Conservation (phyloP, 108 stramenopile species). For the Pelagomonas calceolata region DNA sequence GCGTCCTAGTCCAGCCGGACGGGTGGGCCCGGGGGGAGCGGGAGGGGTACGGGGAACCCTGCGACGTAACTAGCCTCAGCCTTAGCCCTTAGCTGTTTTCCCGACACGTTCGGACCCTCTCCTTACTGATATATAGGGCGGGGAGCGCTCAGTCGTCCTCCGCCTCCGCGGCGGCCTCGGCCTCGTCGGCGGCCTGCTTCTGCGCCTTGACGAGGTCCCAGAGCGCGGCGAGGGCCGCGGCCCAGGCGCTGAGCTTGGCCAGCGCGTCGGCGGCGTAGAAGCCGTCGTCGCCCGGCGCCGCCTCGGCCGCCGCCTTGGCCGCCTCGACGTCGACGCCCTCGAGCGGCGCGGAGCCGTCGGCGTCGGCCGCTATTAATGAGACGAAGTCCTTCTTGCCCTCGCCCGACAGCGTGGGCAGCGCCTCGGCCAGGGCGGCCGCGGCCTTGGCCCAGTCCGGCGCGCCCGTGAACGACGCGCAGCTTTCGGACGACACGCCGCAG, state of each 20-base stretch:
- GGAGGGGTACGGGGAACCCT: no score
- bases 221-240: not conserved
- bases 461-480: not conserved
- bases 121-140: no score
- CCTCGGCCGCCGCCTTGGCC: not conserved
- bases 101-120: no score
- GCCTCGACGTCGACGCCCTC: not conserved
- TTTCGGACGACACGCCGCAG: not conserved
- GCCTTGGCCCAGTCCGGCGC: conserved; percentile 3
- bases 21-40: no score
- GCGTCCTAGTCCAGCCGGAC: no score
- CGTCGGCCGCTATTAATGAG: not conserved
- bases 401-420: not conserved
- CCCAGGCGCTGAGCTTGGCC: not conserved
- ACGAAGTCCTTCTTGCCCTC: not conserved
- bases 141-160: no score
- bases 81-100: no score
- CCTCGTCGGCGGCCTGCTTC: not conserved
- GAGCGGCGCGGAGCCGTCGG: not conserved
- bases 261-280: not conserved
- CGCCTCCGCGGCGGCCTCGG: not conserved
- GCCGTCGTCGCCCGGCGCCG: not conserved
- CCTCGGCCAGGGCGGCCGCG: not conserved
- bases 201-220: not conserved
- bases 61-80: no score